phyloP scores from a whole-genome alignment of 2,329 filamentous ascomycete genomes.

The Cytospora paraplurivora region DNA sequence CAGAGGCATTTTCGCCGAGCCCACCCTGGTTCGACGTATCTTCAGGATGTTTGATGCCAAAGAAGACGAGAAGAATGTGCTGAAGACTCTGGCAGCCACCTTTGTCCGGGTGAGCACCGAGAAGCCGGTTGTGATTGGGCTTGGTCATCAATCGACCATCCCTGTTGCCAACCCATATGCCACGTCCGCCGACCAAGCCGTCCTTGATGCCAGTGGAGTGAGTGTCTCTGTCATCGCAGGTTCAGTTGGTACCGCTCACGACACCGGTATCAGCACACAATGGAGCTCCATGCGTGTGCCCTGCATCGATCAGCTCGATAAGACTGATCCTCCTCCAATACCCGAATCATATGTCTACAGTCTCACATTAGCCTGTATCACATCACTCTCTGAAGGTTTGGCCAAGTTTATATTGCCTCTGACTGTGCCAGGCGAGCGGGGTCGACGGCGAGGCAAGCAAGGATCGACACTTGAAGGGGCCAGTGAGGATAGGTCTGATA shows the following conservation, averaged over 20 bases:
- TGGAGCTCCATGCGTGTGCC: conserved; percentile 88
- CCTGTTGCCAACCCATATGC: conserved; percentile 64
- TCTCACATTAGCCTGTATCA: conserved; percentile 84
- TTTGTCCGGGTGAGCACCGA: conserved; percentile 94
- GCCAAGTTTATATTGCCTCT: conserved; percentile 92
- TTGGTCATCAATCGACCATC: conserved; percentile 85
- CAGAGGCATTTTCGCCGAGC: conserved; percentile 80
- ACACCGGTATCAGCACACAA: conserved; percentile 80
- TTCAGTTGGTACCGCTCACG: conserved; percentile 66
- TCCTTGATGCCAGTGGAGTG: conserved; percentile 84
- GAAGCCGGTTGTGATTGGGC: conserved; percentile 83
- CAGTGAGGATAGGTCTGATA: conserved; percentile 37
- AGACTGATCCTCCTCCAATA: conserved; percentile 76
- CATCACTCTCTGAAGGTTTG: conserved; percentile 85
- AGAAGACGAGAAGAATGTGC: conserved; percentile 71
- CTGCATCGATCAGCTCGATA: conserved; percentile 93
- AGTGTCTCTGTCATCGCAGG: conserved; percentile 78
- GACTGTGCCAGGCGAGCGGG: conserved; percentile 76
- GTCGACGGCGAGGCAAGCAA: conserved; percentile 51
- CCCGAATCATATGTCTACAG: conserved; percentile 95
- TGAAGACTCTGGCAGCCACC: conserved; percentile 80
- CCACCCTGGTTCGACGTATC: conserved; percentile 74
- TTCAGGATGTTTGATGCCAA: conserved; percentile 78
- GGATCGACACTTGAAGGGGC: conserved; percentile 41
- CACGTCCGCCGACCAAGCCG: conserved; percentile 74